These are phyloP conservation scores for Cymbopogon flexuosus DNA, from an alignment of 202 grass and related monocot species.

Conservation along the genomic window DNA sequence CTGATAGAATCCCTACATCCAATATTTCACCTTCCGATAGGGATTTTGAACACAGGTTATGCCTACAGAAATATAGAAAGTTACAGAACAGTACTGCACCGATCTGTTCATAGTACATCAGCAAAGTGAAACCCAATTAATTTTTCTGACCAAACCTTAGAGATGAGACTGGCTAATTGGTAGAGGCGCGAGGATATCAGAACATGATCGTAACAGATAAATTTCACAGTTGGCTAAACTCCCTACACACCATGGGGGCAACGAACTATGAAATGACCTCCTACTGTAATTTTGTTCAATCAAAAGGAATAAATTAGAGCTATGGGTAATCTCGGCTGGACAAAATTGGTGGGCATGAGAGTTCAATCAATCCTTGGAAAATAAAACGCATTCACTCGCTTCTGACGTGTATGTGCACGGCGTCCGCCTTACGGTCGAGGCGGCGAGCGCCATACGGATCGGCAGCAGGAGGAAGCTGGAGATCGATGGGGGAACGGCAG, in stretches of 20 bases:
- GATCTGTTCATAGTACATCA: neutral
- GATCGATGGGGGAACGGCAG: neutral
- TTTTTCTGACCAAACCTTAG: neutral
- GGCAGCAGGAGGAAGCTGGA: neutral
- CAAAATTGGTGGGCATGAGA: neutral
- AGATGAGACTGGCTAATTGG: neutral
- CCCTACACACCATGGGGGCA: neutral
- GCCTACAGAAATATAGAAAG: neutral
- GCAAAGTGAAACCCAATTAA: neutral
- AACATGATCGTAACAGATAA: neutral
- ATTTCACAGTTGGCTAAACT: neutral
- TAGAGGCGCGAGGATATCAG: neutral
- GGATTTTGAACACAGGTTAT: neutral
- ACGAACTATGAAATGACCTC: neutral
- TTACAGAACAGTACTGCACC: neutral
- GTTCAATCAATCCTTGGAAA: neutral
- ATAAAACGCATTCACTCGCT: neutral
- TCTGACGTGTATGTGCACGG: neutral
- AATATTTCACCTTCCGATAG: neutral
- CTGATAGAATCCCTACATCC: neutral
- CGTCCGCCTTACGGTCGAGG: neutral
- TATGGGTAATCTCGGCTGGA: neutral
- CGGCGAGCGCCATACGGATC: neutral
- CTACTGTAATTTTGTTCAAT: neutral
- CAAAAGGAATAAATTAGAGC: neutral